Conservation (phyloP, 2,329 filamentous ascomycete species). For the Trichoderma citrinoviride region DNA sequence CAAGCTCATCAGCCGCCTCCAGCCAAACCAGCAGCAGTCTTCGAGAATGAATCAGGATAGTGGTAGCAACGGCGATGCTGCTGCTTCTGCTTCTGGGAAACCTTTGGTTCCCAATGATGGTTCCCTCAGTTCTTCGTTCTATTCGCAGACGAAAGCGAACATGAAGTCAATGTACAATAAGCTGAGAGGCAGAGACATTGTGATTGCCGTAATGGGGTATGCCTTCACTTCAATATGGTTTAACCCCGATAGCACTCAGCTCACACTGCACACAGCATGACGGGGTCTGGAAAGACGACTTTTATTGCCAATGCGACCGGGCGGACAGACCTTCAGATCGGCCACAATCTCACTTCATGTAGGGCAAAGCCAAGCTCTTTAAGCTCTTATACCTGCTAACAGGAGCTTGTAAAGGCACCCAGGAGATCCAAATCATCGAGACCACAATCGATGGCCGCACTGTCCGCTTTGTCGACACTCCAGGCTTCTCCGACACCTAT, state of each 20-base stretch:
- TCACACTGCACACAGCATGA: constrained; percentile 22
- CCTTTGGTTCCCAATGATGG: not conserved
- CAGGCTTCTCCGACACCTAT: constrained; percentile 45
- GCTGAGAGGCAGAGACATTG: not conserved
- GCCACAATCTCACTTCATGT: constrained; percentile 26
- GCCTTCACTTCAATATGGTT: not conserved
- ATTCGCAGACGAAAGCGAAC: not conserved
- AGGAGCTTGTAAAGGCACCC: not conserved
- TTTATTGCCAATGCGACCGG: constrained; percentile 31
- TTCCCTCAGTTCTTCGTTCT: not conserved
- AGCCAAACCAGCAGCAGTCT: not conserved
- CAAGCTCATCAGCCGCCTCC: constrained; percentile 1
- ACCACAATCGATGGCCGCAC: not conserved
- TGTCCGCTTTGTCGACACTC: constrained; percentile 40
- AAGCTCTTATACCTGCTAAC: not conserved
- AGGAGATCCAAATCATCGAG: constrained; percentile 10
- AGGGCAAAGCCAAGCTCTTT: not conserved
- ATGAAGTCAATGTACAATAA: constrained; percentile 3
- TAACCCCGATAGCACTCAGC: accelerated
- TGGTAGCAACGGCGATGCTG: not conserved
- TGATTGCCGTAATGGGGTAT: constrained; percentile 8
- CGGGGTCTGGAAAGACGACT: constrained; percentile 34
- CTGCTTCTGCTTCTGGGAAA: not conserved
- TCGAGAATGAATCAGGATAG: not conserved
- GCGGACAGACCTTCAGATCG: constrained; percentile 24